A percentile compares a stretch with the other conserved stretches of the same genome.
phyloP scores from a whole-genome alignment of 2,329 filamentous ascomycete species.

The Nemania sp. region DNA sequence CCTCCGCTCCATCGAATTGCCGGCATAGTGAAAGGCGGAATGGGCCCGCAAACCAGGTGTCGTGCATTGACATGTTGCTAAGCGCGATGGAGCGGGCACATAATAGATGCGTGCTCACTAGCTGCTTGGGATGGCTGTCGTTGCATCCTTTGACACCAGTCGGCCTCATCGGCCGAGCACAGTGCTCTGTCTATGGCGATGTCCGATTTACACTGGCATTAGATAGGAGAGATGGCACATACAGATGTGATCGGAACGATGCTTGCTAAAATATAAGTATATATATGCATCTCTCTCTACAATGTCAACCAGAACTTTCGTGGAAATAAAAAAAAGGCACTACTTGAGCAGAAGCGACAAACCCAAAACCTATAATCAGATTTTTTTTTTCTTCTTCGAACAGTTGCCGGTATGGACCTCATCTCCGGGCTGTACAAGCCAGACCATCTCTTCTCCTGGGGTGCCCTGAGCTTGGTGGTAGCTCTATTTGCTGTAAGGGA shows the following conservation, averaged over 20 bases:
- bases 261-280: neutral
- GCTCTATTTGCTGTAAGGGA: conserved; percentile 22
- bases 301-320: neutral
- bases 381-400: neutral
- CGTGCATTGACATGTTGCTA: too few relatives aligned
- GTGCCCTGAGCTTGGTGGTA: conserved; percentile 9
- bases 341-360: neutral
- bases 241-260: too few relatives aligned
- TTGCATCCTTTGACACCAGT: neutral
- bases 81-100: neutral
- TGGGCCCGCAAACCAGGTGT: too few relatives aligned
- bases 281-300: conserved; percentile 1
- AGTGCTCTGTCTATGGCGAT: too few relatives aligned
- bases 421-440: conserved; percentile 4
- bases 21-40: neutral
- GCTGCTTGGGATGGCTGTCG: neutral
- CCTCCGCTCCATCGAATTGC: conserved; percentile 5
- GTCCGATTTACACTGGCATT: too few relatives aligned
- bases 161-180: conserved; percentile 14
- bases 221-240: too few relatives aligned
- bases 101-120: neutral
- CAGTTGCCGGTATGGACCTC: conserved; percentile 7
- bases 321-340: too few relatives aligned
- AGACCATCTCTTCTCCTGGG: conserved; percentile 12
- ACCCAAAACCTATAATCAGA: neutral